A percentile compares a stretch with the other conserved stretches of the same genome.
phyloP scores from a whole-genome alignment of 352 stramenopile species.

The Globisporangium orthogonon region DNA sequence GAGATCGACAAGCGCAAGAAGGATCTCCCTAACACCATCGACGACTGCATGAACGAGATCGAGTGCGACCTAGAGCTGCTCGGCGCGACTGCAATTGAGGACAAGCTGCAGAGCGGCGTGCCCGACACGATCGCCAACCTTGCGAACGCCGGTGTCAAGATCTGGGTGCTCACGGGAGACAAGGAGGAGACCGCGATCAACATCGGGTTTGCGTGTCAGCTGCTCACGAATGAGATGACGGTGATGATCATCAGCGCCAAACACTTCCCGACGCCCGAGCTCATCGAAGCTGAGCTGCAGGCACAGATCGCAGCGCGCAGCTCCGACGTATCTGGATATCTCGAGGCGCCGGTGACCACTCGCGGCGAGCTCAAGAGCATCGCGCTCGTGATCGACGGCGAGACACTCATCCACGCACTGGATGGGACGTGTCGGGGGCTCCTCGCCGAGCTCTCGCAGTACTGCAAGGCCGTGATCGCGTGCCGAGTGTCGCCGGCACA shows the following conservation, averaged over 20 bases:
- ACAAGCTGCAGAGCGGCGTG: constrained; percentile 90
- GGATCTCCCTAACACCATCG: constrained; percentile 63
- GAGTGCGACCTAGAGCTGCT: constrained; percentile 80
- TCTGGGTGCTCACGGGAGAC: constrained; percentile 94
- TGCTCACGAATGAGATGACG: constrained; percentile 82
- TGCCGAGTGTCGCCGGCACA: constrained; percentile 84
- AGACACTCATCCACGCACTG: constrained; percentile 60
- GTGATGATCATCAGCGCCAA: constrained; percentile 63
- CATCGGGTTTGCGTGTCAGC: constrained; percentile 88
- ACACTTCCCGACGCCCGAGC: constrained; percentile 35
- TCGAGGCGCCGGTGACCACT: constrained; percentile 29
- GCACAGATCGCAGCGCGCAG: constrained; percentile 35
- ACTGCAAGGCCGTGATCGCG: constrained; percentile 84
- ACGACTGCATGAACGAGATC: constrained; percentile 77
- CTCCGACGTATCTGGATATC: constrained; percentile 38
- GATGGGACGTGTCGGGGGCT: constrained; percentile 26
- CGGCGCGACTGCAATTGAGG: constrained; percentile 91
- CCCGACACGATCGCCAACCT: constrained; percentile 85
- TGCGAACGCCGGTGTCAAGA: constrained; percentile 82
- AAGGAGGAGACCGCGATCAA: constrained; percentile 95
- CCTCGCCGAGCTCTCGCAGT: constrained; percentile 66
- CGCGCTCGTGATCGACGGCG: constrained; percentile 75
- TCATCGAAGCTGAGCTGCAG: constrained; percentile 40
- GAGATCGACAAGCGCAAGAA: constrained; percentile 82
- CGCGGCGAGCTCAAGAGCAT: constrained; percentile 48